phyloP scores from a whole-genome alignment of 768 basidiomycete species.

The Suillus clintonianus region DNA sequence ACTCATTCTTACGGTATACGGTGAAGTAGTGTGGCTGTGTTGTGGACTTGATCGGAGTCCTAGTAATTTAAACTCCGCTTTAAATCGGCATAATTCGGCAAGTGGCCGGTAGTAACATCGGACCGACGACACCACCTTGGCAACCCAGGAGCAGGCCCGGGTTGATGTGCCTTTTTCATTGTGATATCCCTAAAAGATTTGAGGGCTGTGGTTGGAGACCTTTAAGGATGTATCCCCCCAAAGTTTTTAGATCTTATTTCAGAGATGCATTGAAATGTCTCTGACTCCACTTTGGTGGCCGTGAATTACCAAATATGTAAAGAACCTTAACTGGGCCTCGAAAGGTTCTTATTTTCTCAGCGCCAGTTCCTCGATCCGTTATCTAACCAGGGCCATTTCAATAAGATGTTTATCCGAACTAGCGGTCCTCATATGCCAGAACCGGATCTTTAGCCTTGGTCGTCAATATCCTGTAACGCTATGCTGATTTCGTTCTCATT shows the following conservation, averaged over 20 bases:
- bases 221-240: too few relatives aligned
- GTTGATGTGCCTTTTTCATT: too few relatives aligned
- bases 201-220: too few relatives aligned
- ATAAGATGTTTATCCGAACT: slow-evolving; percentile 28
- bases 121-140: neutral
- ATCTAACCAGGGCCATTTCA: slow-evolving; percentile 36
- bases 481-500: slow-evolving; percentile 13
- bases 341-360: slow-evolving; percentile 20
- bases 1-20: slow-evolving; percentile 21
- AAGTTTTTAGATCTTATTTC: too few relatives aligned
- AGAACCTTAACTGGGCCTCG: slow-evolving; percentile 18
- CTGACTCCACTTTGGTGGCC: too few relatives aligned
- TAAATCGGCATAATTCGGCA: neutral
- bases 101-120: neutral
- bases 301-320: too few relatives aligned
- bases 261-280: too few relatives aligned
- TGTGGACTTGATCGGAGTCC: neutral
- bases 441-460: slow-evolving; percentile 52
- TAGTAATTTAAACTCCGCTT: neutral
- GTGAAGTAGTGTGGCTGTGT: neutral
- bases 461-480: slow-evolving; percentile 6
- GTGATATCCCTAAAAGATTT: too few relatives aligned
- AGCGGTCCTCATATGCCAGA: slow-evolving; percentile 26
- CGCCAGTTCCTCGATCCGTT: slow-evolving; percentile 22
- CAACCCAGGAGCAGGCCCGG: too few relatives aligned